A percentile compares a stretch with the other conserved stretches of the same genome.
phyloP scores from a whole-genome alignment of 139 green algal genomes.

The Trebouxia sp. region DNA sequence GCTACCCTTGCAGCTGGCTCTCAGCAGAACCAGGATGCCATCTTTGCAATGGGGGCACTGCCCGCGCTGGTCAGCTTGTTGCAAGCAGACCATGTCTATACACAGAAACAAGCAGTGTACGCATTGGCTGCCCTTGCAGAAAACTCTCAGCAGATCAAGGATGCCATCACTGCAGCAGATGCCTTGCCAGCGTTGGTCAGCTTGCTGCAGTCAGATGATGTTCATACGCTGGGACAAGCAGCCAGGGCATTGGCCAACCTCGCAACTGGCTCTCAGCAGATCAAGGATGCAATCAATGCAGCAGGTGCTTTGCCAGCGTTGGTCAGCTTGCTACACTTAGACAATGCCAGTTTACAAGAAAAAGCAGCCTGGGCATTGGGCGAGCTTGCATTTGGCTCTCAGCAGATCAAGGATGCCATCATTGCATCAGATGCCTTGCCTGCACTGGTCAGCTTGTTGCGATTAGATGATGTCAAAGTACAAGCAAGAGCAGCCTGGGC shows the following conservation, averaged over 20 bases:
- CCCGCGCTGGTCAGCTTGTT: too few relatives aligned
- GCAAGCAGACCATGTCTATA: too few relatives aligned
- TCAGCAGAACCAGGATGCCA: neutral
- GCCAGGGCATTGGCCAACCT: neutral
- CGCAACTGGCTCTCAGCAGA: neutral
- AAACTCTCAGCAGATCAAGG: too few relatives aligned
- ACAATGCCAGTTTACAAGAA: neutral
- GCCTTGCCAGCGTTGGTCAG: too few relatives aligned
- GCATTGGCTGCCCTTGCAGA: too few relatives aligned
- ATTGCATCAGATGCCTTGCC: neutral
- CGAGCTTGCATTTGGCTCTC: neutral
- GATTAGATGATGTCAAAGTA: neutral
- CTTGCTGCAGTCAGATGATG: too few relatives aligned
- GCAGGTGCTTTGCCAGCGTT: neutral
- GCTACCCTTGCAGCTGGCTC: neutral
- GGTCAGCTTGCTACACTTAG: neutral
- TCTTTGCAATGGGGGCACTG: too few relatives aligned
- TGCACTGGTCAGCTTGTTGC: neutral
- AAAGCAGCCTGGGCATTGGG: neutral
- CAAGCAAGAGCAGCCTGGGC: neutral
- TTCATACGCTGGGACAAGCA: too few relatives aligned
- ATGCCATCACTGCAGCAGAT: too few relatives aligned
- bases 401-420: neutral
- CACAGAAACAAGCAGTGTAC: too few relatives aligned
- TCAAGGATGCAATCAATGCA: neutral